These are phyloP conservation scores for Penicillium olsonii DNA, from an alignment of 2,329 filamentous ascomycete genomes.

Conservation along the genomic window DNA sequence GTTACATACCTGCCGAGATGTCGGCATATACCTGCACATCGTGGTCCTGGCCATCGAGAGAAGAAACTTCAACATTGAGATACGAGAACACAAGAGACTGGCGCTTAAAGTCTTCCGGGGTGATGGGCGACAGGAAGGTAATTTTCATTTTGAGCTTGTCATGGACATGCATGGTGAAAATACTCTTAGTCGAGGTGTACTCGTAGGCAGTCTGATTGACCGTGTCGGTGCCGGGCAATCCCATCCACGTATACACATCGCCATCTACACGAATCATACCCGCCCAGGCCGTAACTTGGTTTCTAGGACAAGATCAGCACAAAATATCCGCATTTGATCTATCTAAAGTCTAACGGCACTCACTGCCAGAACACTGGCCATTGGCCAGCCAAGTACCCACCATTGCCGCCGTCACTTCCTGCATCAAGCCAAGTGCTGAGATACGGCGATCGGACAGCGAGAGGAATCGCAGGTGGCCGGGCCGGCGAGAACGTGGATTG, in stretches of 20 bases:
- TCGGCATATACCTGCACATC: constrained; percentile 72
- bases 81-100: constrained; percentile 74
- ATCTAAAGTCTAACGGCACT: constrained; percentile 30
- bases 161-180: constrained; percentile 67
- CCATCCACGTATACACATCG: constrained; percentile 67
- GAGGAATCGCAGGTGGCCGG: constrained; percentile 67
- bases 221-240: constrained; percentile 50
- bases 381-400: constrained; percentile 66
- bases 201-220: constrained; percentile 63
- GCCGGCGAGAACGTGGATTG: constrained; percentile 63
- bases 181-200: constrained; percentile 72
- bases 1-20: constrained; percentile 63
- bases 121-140: constrained; percentile 71
- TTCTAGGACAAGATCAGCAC: constrained; percentile 41
- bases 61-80: constrained; percentile 63
- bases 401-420: constrained; percentile 62
- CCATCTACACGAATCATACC: constrained; percentile 71
- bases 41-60: constrained; percentile 63
- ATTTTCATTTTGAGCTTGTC: constrained; percentile 64
- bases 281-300: constrained; percentile 63
- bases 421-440: constrained; percentile 69
- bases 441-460: constrained; percentile 75
- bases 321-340: not conserved
- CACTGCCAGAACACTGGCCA: constrained; percentile 72
- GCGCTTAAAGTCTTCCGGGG: constrained; percentile 63